A percentile compares a stretch with the other conserved stretches of the same genome.
phyloP scores from a whole-genome alignment of 768 basidiomycete species.

The Tylopilus vinaceipallidus region DNA sequence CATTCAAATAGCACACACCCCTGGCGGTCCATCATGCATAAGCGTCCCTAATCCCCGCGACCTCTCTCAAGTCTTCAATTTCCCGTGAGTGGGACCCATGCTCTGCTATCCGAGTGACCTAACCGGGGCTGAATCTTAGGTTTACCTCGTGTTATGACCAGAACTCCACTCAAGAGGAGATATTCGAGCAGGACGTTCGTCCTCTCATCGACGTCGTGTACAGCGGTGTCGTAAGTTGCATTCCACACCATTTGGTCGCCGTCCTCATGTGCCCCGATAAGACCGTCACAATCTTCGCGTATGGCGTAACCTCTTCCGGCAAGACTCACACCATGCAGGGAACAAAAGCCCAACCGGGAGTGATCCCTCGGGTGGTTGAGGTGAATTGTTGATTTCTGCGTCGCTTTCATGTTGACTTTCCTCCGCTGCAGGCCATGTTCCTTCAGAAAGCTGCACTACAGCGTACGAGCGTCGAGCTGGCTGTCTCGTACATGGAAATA shows the following conservation, averaged over 20 bases:
- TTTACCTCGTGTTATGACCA: slow-evolving; percentile 78
- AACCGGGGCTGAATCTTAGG: slow-evolving; percentile 34
- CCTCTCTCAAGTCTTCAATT: slow-evolving; percentile 68
- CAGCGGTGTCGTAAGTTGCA: slow-evolving; percentile 61
- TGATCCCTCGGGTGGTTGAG: slow-evolving; percentile 80
- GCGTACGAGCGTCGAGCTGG: slow-evolving; percentile 44
- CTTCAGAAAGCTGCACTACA: slow-evolving; percentile 41
- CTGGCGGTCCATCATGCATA: slow-evolving; percentile 48
- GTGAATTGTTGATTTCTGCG: slow-evolving; percentile 37
- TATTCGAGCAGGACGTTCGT: slow-evolving; percentile 72
- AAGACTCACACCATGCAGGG: slow-evolving; percentile 97
- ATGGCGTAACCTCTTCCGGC: slow-evolving; percentile 88
- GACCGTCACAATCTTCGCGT: slow-evolving; percentile 88
- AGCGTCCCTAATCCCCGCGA: slow-evolving; percentile 72
- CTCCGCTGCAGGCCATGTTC: slow-evolving; percentile 53
- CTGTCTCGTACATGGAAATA: slow-evolving; percentile 84
- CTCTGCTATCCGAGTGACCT: neutral
- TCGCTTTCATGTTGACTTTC: neutral
- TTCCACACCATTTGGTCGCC: neutral
- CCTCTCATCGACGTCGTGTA: slow-evolving; percentile 79
- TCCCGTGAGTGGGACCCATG: slow-evolving; percentile 49
- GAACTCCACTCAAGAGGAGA: slow-evolving; percentile 67
- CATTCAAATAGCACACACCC: slow-evolving; percentile 48
- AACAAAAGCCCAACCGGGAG: slow-evolving; percentile 65
- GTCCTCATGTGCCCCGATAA: slow-evolving; percentile 24